phyloP scores from a whole-genome alignment of 441 rosid species.

The Pelargonium citronellum region DNA sequence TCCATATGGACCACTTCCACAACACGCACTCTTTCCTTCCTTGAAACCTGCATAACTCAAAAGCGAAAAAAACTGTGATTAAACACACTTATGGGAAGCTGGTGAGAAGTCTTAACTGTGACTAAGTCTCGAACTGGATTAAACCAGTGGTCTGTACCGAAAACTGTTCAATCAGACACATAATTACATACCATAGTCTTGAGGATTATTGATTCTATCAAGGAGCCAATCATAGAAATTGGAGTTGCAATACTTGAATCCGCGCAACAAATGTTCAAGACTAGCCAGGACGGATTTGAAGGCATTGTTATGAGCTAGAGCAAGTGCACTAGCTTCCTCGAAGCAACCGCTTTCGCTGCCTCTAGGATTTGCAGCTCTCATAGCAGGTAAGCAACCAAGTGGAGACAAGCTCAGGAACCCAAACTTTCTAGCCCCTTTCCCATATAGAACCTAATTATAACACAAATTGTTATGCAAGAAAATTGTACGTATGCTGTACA shows the following conservation, averaged over 20 bases:
- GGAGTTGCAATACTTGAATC: constrained; percentile 39
- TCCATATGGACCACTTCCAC: constrained; percentile 42
- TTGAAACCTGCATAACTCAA: constrained; percentile 34
- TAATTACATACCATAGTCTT: constrained; percentile 29
- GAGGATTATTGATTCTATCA: constrained; percentile 32
- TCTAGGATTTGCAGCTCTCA: constrained; percentile 38
- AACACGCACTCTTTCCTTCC: constrained; percentile 46
- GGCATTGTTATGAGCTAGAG: constrained; percentile 44
- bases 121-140: too few relatives aligned
- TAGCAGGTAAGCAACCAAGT: constrained; percentile 43
- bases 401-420: constrained; percentile 43
- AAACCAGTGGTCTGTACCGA: too few relatives aligned
- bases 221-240: constrained; percentile 38
- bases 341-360: constrained; percentile 33
- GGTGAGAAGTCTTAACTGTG: not conserved
- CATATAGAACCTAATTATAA: constrained; percentile 33
- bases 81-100: not conserved
- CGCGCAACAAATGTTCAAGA: constrained; percentile 31
- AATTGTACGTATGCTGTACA: too few relatives aligned
- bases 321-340: constrained; percentile 41
- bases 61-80: not conserved
- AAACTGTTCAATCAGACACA: not conserved
- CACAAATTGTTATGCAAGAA: not conserved
- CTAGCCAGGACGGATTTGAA: constrained; percentile 29
- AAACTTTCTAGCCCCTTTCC: constrained; percentile 50